These are phyloP conservation scores for Xylariaceae sp. DNA, from an alignment of 2,329 filamentous ascomycete genomes.

Conservation along the genomic window DNA sequence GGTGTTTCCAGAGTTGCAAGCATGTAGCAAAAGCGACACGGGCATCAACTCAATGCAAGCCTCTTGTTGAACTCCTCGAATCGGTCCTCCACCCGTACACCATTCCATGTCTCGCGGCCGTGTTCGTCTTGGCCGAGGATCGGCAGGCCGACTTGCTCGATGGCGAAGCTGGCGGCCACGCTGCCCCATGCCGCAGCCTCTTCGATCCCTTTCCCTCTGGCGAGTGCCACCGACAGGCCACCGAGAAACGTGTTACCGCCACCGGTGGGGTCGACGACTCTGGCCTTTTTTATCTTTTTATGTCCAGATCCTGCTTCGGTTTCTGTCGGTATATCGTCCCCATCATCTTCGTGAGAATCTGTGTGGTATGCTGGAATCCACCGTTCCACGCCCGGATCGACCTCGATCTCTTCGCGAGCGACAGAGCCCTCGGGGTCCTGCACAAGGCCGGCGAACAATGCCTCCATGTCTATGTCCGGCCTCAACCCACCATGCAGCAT, in stretches of 20 bases:
- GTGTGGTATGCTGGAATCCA: slow-evolving; percentile 77
- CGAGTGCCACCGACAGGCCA: slow-evolving; percentile 53
- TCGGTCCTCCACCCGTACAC: slow-evolving; percentile 46
- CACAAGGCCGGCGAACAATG: slow-evolving; percentile 54
- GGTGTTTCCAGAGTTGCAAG: too few species aligned
- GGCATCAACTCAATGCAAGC: slow-evolving; percentile 27
- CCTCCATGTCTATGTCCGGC: slow-evolving; percentile 58
- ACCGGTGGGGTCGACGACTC: slow-evolving; percentile 86
- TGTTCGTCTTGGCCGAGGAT: slow-evolving; percentile 39
- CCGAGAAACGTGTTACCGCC: slow-evolving; percentile 86
- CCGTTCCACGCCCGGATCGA: slow-evolving; percentile 59
- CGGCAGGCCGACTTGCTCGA: slow-evolving; percentile 89
- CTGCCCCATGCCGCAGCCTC: slow-evolving; percentile 74
- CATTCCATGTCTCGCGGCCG: slow-evolving; percentile 58
- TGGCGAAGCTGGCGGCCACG: slow-evolving; percentile 83
- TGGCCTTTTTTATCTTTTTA: slow-evolving; percentile 21
- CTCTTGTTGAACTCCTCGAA: slow-evolving; percentile 45
- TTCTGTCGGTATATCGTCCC: neutral
- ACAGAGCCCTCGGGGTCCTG: slow-evolving; percentile 48
- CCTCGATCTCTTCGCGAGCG: slow-evolving; percentile 52
- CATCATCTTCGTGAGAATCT: slow-evolving; percentile 22
- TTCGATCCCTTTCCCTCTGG: slow-evolving; percentile 53
- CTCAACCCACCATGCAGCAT: slow-evolving; percentile 46
- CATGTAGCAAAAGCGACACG: neutral
- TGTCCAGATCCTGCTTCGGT: neutral